phyloP scores from a whole-genome alignment of 805 yeast species.

The Kazachstania bromeliacearum region DNA sequence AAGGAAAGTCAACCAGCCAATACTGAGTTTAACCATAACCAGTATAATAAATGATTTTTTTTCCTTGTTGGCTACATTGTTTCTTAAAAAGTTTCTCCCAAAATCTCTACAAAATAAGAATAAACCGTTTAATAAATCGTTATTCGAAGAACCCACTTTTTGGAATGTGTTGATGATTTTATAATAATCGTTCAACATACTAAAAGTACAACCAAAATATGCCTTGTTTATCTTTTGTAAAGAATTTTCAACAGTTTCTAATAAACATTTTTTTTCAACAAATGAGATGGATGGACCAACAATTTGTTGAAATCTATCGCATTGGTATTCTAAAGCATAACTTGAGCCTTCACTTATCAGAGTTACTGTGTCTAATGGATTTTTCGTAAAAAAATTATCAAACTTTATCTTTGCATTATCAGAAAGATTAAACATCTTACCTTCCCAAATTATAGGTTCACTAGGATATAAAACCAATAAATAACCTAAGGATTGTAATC shows the following conservation, averaged over 20 bases:
- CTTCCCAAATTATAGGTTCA: slow-evolving; percentile 88
- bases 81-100: slow-evolving; percentile 61
- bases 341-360: slow-evolving; percentile 49
- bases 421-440: slow-evolving; percentile 50
- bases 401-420: slow-evolving; percentile 18
- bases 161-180: slow-evolving; percentile 45
- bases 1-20: slow-evolving; percentile 90
- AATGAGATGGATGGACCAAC: slow-evolving; percentile 47
- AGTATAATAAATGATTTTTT: slow-evolving; percentile 60
- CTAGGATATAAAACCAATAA: slow-evolving; percentile 66
- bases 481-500: slow-evolving; percentile 41
- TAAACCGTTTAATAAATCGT: slow-evolving; percentile 65
- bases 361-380: slow-evolving; percentile 14
- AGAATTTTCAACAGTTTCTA: slow-evolving; percentile 64
- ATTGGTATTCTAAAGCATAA: slow-evolving; percentile 44
- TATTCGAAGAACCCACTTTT: slow-evolving; percentile 52
- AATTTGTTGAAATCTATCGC: slow-evolving; percentile 46
- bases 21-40: slow-evolving; percentile 63
- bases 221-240: slow-evolving; percentile 54
- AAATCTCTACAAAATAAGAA: slow-evolving; percentile 75
- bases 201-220: slow-evolving; percentile 57
- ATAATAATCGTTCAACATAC: slow-evolving; percentile 53
- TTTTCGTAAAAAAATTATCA: slow-evolving; percentile 16
- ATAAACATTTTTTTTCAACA: slow-evolving; percentile 58
- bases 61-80: slow-evolving; percentile 44